Percentiles rank a stretch among this genome's conserved stretches.
Conservation (phyloP, 2,329 filamentous ascomycete genomes). For the Rhynchosporium graminicola region DNA sequence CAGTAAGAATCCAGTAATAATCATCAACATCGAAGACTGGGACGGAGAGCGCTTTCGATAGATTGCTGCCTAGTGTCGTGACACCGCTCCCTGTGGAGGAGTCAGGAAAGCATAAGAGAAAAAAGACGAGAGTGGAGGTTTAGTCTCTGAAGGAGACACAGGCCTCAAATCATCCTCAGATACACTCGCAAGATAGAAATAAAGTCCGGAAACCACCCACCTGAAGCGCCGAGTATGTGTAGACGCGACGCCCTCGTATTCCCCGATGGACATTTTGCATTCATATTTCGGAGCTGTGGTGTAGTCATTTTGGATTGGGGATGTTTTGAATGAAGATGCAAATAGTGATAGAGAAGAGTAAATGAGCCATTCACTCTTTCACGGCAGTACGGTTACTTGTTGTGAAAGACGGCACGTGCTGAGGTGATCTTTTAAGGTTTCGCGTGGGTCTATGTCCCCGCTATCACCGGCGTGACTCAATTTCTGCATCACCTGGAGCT, state of each 20-base stretch:
- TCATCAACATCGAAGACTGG: slow-evolving; percentile 22
- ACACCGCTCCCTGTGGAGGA: slow-evolving; percentile 11
- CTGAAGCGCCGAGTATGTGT: slow-evolving; percentile 22
- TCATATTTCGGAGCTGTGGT: slow-evolving; percentile 10
- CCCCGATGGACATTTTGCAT: slow-evolving; percentile 10
- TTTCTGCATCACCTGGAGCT: neutral
- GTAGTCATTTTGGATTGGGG: neutral
- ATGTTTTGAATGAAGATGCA: no score
- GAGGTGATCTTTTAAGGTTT: neutral
- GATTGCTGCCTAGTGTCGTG: slow-evolving; percentile 22
- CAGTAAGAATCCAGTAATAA: slow-evolving; percentile 23
- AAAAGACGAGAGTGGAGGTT: no score
- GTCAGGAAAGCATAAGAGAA: no score
- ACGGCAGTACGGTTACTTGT: neutral
- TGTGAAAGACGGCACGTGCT: neutral
- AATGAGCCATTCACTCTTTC: no score
- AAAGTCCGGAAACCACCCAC: neutral
- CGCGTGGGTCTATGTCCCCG: neutral
- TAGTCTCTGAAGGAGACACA: no score
- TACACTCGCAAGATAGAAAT: no score
- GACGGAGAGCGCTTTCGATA: slow-evolving; percentile 18
- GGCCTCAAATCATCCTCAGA: no score
- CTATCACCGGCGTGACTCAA: neutral
- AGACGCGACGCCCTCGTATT: slow-evolving; percentile 20
- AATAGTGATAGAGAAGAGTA: no score